Percentiles rank a stretch among this genome's conserved stretches.
These are phyloP conservation scores for Lathyrus tuberosus DNA, from an alignment of 306 rosid genomes.

Conservation along the genomic window DNA sequence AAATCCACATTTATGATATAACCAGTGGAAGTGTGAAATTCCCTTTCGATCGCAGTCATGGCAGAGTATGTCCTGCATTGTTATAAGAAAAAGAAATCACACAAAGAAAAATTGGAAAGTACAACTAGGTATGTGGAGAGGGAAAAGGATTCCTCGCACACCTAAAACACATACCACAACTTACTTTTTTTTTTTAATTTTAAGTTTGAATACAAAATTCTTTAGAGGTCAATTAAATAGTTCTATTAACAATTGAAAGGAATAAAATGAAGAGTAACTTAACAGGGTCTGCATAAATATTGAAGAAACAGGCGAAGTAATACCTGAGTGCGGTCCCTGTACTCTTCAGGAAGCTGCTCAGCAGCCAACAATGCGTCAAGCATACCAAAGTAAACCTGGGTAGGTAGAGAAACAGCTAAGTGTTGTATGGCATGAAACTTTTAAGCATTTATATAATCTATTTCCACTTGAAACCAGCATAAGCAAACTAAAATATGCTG, in stretches of 20 bases:
- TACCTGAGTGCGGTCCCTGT: slow-evolving; percentile 86
- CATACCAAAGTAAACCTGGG: slow-evolving; percentile 98
- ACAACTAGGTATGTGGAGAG: not conserved
- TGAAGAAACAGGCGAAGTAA: slow-evolving; percentile 17
- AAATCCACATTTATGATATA: slow-evolving; percentile 84
- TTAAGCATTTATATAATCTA: slow-evolving; percentile 27
- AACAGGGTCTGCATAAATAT: slow-evolving; percentile 15
- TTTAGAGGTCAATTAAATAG: slow-evolving; percentile 7
- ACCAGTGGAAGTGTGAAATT: slow-evolving; percentile 84
- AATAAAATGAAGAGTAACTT: slow-evolving; percentile 23
- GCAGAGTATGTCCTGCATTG: slow-evolving; percentile 89
- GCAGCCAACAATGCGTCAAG: slow-evolving; percentile 97
- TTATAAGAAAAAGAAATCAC: slow-evolving; percentile 15
- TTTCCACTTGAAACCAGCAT: slow-evolving; percentile 29
- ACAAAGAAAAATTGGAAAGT: not conserved
- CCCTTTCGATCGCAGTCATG: slow-evolving; percentile 90
- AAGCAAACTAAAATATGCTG: slow-evolving; percentile 2
- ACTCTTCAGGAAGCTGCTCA: slow-evolving; percentile 97
- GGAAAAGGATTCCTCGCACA: not conserved
- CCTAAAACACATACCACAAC: not conserved
- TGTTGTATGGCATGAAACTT: slow-evolving; percentile 21
- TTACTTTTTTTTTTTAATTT: too few relatives aligned
- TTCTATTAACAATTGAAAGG: not conserved
- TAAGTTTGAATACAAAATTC: not conserved
- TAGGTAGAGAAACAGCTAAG: slow-evolving; percentile 40